A percentile compares a stretch with the other conserved stretches of the same genome.
phyloP scores from a whole-genome alignment of 2,329 filamentous ascomycete species.

The Harringtonia lauricola region DNA sequence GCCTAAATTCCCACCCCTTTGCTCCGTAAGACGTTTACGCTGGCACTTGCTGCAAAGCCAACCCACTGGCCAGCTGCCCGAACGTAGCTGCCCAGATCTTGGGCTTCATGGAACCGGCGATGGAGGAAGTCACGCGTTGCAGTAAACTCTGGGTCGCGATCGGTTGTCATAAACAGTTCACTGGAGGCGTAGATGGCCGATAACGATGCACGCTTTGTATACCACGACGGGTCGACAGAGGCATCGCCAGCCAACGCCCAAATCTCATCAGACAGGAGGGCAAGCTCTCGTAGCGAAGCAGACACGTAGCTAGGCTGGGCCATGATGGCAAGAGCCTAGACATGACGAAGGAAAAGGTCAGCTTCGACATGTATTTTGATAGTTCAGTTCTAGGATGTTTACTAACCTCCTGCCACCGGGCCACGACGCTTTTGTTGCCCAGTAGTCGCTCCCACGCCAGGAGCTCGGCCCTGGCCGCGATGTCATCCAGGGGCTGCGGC shows the following conservation, averaged over 20 bases:
- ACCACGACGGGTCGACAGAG: constrained; percentile 80
- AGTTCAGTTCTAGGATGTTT: too few species aligned
- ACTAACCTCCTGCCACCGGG: constrained; percentile 77
- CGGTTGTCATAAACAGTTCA: constrained; percentile 92
- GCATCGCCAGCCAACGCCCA: constrained; percentile 76
- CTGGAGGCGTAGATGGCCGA: constrained; percentile 55
- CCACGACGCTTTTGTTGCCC: constrained; percentile 61
- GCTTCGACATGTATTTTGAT: not conserved
- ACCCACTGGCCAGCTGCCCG: constrained; percentile 62
- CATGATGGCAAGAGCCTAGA: constrained; percentile 78
- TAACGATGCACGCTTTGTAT: constrained; percentile 50
- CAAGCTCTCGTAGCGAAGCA: constrained; percentile 66
- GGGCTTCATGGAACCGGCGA: constrained; percentile 60
- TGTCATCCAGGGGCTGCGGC: constrained; percentile 17
- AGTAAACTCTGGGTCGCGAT: constrained; percentile 52
- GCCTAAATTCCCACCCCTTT: constrained; percentile 68
- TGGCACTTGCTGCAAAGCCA: constrained; percentile 68
- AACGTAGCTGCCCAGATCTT: constrained; percentile 49
- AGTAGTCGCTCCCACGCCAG: constrained; percentile 68
- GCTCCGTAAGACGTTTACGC: constrained; percentile 74
- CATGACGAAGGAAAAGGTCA: not conserved
- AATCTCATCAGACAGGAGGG: constrained; percentile 80
- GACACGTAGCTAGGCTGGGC: constrained; percentile 71
- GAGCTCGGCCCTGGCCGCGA: constrained; percentile 55
- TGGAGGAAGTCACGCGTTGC: constrained; percentile 75